A percentile compares a stretch with the other conserved stretches of the same genome.
Evolutionary conservation across 139 green algal species (phyloP).

Genomic region (Edaphochlamys debaryana): DNA sequence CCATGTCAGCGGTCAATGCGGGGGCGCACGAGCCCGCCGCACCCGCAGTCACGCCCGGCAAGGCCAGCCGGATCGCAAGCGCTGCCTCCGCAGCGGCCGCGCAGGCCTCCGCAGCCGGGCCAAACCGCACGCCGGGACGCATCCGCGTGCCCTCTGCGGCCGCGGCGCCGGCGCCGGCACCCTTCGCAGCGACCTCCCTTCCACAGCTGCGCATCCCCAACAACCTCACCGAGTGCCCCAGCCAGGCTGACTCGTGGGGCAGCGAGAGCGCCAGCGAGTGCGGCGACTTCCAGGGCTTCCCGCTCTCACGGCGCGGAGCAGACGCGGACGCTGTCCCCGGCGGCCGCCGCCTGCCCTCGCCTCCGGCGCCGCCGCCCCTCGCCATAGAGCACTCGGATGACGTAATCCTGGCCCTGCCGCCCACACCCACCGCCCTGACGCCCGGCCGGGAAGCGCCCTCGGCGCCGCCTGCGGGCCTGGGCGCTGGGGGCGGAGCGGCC

Average conservation of each 20-base stretch:
- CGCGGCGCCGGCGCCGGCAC: neutral
- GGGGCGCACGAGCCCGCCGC: neutral
- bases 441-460: neutral
- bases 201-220: neutral
- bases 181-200: too few species aligned
- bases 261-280: neutral
- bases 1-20: too few species aligned
- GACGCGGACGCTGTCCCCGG: neutral
- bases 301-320: neutral
- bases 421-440: neutral
- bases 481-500: neutral
- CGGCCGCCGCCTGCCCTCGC: too few species aligned
- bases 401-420: conserved; percentile 16
- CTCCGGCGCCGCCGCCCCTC: neutral
- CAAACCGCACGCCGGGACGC: neutral
- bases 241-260: neutral
- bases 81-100: neutral
- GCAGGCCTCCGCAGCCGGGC: neutral
- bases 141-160: too few species aligned
- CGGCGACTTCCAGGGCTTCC: conserved; percentile 12
- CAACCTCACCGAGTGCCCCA: too few species aligned
- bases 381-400: too few species aligned
- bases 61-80: neutral
- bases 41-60: neutral
- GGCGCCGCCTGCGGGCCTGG: too few species aligned